Conservation (phyloP, 225 moss, liverwort and hornwort genomes). For the Pseudisothecium myosuroides region DNA sequence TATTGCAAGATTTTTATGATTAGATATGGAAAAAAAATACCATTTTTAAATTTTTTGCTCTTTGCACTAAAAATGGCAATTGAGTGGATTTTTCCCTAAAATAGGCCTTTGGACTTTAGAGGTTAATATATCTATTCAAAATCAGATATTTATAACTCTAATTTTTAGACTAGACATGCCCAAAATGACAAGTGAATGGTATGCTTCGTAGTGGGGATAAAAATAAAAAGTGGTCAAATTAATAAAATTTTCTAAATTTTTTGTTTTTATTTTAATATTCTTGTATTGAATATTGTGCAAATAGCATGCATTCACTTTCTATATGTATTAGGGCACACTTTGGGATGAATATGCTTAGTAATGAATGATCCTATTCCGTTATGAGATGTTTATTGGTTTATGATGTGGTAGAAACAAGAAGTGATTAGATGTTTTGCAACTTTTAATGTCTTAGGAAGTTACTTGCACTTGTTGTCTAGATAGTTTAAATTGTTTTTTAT, state of each 20-base stretch:
- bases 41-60: too few relatives aligned
- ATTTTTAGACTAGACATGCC: fast-evolving
- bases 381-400: not conserved
- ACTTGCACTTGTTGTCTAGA: not conserved
- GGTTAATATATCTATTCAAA: too few relatives aligned
- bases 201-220: fast-evolving
- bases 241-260: not conserved
- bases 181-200: not conserved
- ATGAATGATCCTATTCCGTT: fast-evolving
- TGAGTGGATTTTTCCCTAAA: too few relatives aligned
- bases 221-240: not conserved
- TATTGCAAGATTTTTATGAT: too few relatives aligned
- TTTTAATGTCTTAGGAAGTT: not conserved
- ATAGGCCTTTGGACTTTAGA: too few relatives aligned
- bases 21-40: too few relatives aligned
- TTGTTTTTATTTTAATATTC: not conserved
- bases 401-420: fast-evolving
- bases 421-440: not conserved
- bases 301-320: not conserved
- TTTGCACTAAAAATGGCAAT: too few relatives aligned
- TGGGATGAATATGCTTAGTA: fast-evolving
- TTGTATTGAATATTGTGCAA: not conserved
- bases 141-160: too few relatives aligned
- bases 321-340: too few relatives aligned
- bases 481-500: not conserved